Conservation (phyloP, 2,329 filamentous ascomycete species). For the Colletotrichum gigasporum region DNA sequence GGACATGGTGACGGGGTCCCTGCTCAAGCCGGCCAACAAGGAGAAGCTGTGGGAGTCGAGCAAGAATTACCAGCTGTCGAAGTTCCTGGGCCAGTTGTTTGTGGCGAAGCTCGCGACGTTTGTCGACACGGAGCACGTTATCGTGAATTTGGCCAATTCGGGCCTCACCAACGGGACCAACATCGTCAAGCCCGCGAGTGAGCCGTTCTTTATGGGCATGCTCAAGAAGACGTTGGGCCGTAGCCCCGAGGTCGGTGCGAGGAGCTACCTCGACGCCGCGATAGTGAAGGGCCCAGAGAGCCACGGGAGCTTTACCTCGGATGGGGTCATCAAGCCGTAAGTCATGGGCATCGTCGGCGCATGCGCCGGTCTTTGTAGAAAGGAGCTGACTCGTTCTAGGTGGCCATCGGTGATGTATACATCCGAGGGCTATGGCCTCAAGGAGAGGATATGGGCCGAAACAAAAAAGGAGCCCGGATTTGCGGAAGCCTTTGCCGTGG, state of each 20-base stretch:
- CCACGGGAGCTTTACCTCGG: slow-evolving; percentile 58
- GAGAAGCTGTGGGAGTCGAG: slow-evolving; percentile 34
- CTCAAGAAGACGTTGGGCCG: slow-evolving; percentile 39
- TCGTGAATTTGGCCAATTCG: slow-evolving; percentile 58
- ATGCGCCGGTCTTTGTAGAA: neutral
- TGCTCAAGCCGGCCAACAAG: slow-evolving; percentile 44
- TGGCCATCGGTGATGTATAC: slow-evolving; percentile 30
- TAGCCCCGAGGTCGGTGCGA: slow-evolving; percentile 49
- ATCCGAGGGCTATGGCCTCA: slow-evolving; percentile 13
- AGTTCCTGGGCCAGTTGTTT: slow-evolving; percentile 47
- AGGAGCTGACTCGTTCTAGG: neutral
- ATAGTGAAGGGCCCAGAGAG: slow-evolving; percentile 56
- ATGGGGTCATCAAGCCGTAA: slow-evolving; percentile 56
- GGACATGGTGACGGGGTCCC: slow-evolving; percentile 33
- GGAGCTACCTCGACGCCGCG: slow-evolving; percentile 55
- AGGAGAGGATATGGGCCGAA: slow-evolving; percentile 24
- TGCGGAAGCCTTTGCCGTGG: slow-evolving; percentile 18
- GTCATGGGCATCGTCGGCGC: too few relatives aligned
- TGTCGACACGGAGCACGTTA: slow-evolving; percentile 49
- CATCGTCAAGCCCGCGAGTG: slow-evolving; percentile 42
- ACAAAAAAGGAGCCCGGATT: slow-evolving; percentile 27
- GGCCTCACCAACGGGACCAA: slow-evolving; percentile 53
- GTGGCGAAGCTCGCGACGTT: slow-evolving; percentile 46
- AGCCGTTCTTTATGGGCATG: slow-evolving; percentile 32
- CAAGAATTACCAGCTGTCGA: slow-evolving; percentile 39